These are phyloP conservation scores for Monilinia polystroma DNA, from an alignment of 2,329 filamentous ascomycete species.

Conservation along the genomic window DNA sequence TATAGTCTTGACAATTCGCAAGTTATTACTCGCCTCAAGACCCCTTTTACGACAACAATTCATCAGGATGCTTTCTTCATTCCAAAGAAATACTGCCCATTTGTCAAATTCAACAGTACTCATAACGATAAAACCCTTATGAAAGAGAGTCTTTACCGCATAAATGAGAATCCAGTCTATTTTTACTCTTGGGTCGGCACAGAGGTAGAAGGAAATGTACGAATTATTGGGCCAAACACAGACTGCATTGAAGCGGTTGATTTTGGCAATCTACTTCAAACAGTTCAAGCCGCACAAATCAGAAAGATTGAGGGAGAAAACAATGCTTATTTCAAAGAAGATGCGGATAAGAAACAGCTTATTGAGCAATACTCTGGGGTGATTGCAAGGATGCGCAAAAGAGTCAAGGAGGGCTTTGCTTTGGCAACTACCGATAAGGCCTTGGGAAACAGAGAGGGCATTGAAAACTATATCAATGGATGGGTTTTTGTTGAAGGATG, in stretches of 20 bases:
- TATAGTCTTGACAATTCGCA: not conserved
- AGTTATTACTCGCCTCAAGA: not conserved
- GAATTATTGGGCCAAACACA: constrained; percentile 26
- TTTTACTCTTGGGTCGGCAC: constrained; percentile 8
- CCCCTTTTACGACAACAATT: constrained; percentile 19
- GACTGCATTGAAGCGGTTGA: constrained; percentile 30
- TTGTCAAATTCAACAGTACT: constrained; percentile 19
- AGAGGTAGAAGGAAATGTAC: not conserved
- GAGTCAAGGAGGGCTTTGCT: not conserved
- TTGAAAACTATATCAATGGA: not conserved
- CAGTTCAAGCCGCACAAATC: not conserved
- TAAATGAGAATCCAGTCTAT: constrained; percentile 13
- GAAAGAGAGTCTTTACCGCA: not conserved
- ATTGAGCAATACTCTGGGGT: constrained; percentile 2
- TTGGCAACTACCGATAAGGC: too few species aligned
- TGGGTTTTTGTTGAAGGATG: constrained; percentile 20
- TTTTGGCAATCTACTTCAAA: constrained; percentile 24
- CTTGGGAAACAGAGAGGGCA: too few species aligned
- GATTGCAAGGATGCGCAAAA: constrained; percentile 18
- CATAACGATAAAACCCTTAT: constrained; percentile 23
- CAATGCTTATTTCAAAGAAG: constrained; percentile 1
- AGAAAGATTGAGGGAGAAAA: not conserved
- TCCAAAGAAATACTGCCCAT: constrained; percentile 23
- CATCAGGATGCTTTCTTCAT: constrained; percentile 34
- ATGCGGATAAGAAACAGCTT: not conserved